Base-by-base conservation (phyloP, 768 basidiomycete species). In the Erythrobasidium yunnanense region DNA sequence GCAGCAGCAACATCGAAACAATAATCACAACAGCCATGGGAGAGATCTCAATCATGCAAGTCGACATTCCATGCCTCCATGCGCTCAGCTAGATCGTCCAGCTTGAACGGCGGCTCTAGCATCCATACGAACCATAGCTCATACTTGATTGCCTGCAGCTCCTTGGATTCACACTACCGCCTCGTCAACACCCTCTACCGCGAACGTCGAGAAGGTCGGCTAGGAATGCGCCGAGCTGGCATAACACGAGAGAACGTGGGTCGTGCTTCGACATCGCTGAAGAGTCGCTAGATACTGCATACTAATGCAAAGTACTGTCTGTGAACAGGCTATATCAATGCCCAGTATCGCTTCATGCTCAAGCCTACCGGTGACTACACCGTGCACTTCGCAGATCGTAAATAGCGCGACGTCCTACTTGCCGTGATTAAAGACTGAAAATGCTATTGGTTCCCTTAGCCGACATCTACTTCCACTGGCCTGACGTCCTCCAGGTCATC, bases 291-390 rank as follows among this genome's bases (percentile, higher is more conserved):
- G 25, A 6, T 38, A 27, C 13, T 60, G 17, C 7, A 50, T 50
- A 22, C 7, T 29, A 25, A n/a, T 25, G 55, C 23, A 29, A 34
- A 15, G 58, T 35, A 42, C 13, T 55, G n/a, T 45, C 74, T 91
- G 90, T 87, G 70, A 20, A 5, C 30, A 58, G 56, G 56, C 56
- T 97, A 90, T 75, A 85, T 96, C 71, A 95, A 97, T 77, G 91
- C 92, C 7, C 90, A 92, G 75, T 95, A 92, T 78, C 83, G 90
- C 66, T 97, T 96, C 76, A 83, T 97, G 45, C 86, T 96, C 85
- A 88, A 90, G 72, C 93, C 93, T 1, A 84, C 81, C 42, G 87
- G 88, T n/a, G 81, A 84, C 70, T 92, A 95, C 74, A 89, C 91
- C 18, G 92, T 87, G 5, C 66, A 32, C 34, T 45, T 63, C 34